Percentiles rank a stretch among this genome's conserved stretches.
These are phyloP conservation scores for Crataegus laevigata DNA, from an alignment of 306 rosid genomes.

Conservation along the genomic window DNA sequence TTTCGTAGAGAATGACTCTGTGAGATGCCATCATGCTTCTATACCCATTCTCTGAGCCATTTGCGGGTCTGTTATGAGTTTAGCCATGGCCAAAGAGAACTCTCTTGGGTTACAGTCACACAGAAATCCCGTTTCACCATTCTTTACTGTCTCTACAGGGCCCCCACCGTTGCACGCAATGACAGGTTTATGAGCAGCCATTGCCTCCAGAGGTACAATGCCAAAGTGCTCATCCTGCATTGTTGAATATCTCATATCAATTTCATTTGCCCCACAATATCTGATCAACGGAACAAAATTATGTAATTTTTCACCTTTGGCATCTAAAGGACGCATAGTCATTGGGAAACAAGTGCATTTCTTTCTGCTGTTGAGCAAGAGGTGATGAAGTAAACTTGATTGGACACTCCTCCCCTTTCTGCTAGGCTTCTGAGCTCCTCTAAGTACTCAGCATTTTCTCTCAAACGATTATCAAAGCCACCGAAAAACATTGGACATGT, in stretches of 20 bases:
- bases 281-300: background rate
- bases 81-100: conserved; percentile 62
- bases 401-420: conserved; percentile 60
- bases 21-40: conserved; percentile 71
- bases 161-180: conserved; percentile 93
- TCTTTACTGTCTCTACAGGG: conserved; percentile 70
- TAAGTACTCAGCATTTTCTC: conserved; percentile 84
- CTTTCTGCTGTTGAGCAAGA: conserved; percentile 37
- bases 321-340: conserved; percentile 68
- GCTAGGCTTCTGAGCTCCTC: conserved; percentile 80
- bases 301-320: conserved; percentile 49
- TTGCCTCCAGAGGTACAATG: conserved; percentile 92
- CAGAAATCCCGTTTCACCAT: conserved; percentile 62
- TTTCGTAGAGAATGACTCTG: conserved; percentile 62
- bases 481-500: conserved; percentile 36
- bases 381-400: conserved; percentile 55
- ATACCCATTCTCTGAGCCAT: conserved; percentile 60
- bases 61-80: conserved; percentile 45
- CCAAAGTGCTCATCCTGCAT: conserved; percentile 89
- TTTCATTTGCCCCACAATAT: background rate
- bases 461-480: conserved; percentile 72
- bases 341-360: conserved; percentile 77
- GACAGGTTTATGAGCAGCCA: conserved; percentile 92
- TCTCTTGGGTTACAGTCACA: conserved; percentile 57
- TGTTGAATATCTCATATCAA: conserved; percentile 11